Base-by-base conservation (phyloP, 495 filamentous ascomycete genomes). In the Penicillium turbatum region DNA sequence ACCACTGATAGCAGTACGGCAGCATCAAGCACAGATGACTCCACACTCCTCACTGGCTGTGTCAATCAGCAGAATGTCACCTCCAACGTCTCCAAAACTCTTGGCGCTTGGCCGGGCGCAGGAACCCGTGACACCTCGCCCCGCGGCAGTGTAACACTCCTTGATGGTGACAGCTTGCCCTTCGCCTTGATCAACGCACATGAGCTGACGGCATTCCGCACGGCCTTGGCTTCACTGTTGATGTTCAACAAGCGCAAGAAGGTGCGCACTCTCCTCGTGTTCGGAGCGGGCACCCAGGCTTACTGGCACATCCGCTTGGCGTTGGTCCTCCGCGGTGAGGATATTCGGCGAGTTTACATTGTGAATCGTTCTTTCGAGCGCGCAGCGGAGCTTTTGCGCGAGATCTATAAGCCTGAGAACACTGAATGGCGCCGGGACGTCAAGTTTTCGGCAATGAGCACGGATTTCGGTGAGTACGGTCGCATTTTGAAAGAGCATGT, bases 231-330 rank as follows among this genome's bases (percentile, higher is more conserved):
- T 0, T 84, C 88, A 2, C 80, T 86, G 17, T 82, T 89, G 64
- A 76, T 95, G 0, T 80, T 97, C 42, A 79, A 76, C 45, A 84
- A 82, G 58, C 87, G 93, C 45, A 70, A 77, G 37, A 72, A 77
- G 41, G 82, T 92, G 27, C 82, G 85, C 57, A 89, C 84, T 10
- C 56, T 96, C 2, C 80, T 85, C 26, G 86, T 95, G 45, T 97
- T 98, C 65, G 93, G 92, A n/a, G 83, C 86, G 11, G 92, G 92
- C 19, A 82, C 85, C 55, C 92, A 96, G 70, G 93, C 93, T 10
- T 90, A 89, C 69, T 98, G 92, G 92, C 91, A 96, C 68, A 82
- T 92, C 46, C 87, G 90, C 0, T 79, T 96, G 11, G 82, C 89
- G 0, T 74, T 98, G 19, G 76, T 89, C 16, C 75, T 95, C 12